Evolutionary conservation across 768 basidiomycete species (phyloP).

Genomic region (Boletus subparvulus): DNA sequence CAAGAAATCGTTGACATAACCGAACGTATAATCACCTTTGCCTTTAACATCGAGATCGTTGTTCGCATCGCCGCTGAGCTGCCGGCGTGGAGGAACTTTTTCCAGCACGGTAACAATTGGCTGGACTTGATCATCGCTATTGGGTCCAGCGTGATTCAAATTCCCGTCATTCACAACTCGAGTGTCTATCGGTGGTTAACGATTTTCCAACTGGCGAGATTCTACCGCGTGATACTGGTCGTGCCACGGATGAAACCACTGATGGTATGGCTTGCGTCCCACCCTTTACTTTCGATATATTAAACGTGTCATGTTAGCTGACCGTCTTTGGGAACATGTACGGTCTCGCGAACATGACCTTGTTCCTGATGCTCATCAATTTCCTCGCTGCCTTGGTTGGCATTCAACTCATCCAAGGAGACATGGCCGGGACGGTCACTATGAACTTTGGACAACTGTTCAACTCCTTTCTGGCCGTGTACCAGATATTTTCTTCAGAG

Average conservation of each 20-base stretch:
- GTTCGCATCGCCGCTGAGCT: slow-evolving; percentile 68
- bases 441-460: slow-evolving; percentile 83
- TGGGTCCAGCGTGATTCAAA: slow-evolving; percentile 75
- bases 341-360: slow-evolving; percentile 86
- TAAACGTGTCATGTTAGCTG: slow-evolving; percentile 44
- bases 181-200: slow-evolving; percentile 85
- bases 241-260: slow-evolving; percentile 89
- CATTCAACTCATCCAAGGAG: slow-evolving; percentile 84
- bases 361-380: slow-evolving; percentile 88
- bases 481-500: slow-evolving; percentile 89
- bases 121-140: slow-evolving; percentile 78
- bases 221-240: slow-evolving; percentile 89
- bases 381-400: slow-evolving; percentile 81
- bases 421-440: slow-evolving; percentile 49
- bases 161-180: slow-evolving; percentile 70
- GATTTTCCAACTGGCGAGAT: slow-evolving; percentile 79
- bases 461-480: slow-evolving; percentile 83
- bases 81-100: slow-evolving; percentile 83
- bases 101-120: slow-evolving; percentile 58
- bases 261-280: slow-evolving; percentile 49
- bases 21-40: slow-evolving; percentile 75
- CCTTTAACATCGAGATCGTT: slow-evolving; percentile 87
- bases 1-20: slow-evolving; percentile 53
- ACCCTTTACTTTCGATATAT: slow-evolving; percentile 4
- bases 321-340: slow-evolving; percentile 91